Percentiles rank a stretch among this genome's conserved stretches.
These are phyloP conservation scores for Alternaria ventricosa DNA, from an alignment of 2,329 filamentous ascomycete genomes.

Conservation along the genomic window DNA sequence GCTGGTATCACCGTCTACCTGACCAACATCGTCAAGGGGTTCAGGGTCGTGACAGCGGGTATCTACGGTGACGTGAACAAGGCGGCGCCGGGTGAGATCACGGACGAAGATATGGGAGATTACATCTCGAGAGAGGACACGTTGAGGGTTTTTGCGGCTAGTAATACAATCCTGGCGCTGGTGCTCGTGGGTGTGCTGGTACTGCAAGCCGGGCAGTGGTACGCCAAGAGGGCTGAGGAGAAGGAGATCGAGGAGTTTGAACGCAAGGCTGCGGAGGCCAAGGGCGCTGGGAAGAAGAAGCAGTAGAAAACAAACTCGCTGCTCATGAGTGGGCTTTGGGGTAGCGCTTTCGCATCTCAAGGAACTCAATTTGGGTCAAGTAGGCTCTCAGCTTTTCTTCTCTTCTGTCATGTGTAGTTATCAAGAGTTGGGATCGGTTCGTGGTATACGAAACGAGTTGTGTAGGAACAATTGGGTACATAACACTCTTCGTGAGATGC, in stretches of 20 bases:
- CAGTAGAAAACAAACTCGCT: slow-evolving; percentile 20
- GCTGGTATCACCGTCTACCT: slow-evolving; percentile 93
- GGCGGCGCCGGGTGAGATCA: slow-evolving; percentile 39
- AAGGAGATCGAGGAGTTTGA: slow-evolving; percentile 76
- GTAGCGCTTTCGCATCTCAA: not conserved
- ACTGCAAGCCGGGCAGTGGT: slow-evolving; percentile 97
- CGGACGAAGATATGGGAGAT: slow-evolving; percentile 58
- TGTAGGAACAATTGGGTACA: not conserved
- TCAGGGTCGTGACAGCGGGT: slow-evolving; percentile 80
- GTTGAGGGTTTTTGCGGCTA: slow-evolving; percentile 87
- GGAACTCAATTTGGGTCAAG: not conserved
- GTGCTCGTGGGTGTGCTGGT: slow-evolving; percentile 91
- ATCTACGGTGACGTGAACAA: slow-evolving; percentile 62
- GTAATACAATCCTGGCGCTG: slow-evolving; percentile 93
- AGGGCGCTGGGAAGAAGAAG: slow-evolving; percentile 45
- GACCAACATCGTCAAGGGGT: slow-evolving; percentile 94
- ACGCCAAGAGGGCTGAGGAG: slow-evolving; percentile 90
- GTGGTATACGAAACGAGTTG: not conserved
- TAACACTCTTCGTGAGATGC: not conserved
- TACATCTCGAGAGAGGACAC: slow-evolving; percentile 85
- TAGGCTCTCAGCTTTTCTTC: not conserved
- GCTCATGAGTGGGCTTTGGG: not conserved
- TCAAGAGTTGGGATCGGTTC: not conserved
- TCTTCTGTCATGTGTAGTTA: not conserved
- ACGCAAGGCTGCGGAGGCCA: slow-evolving; percentile 48